Evolutionary conservation across 805 yeast species (phyloP), one percentile per base, ranked within the genome.

Genomic region (Priceomyces medius): DNA sequence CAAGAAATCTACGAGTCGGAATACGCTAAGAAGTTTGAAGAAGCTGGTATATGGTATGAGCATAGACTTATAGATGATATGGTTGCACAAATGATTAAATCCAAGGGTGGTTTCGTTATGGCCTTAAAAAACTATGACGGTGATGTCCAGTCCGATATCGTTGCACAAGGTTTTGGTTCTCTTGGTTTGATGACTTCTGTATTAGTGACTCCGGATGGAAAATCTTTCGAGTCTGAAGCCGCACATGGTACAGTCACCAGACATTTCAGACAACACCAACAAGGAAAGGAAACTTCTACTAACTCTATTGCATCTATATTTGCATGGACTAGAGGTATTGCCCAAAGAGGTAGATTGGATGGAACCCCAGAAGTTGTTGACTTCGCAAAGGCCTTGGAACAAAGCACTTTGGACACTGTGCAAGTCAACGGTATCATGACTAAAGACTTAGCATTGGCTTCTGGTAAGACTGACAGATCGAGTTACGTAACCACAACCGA

Each of bases 191-290:
- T 85, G 93, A 85, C 93, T 7, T 85, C 93, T 8, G 87, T 81
- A 31, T 74, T 85, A 49, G 81, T 85, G 70, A 82, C 91, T 13
- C 90, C 91, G 39, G 91, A 85, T 65, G 93, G 93, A 31, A 83
- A 83, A 61, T 80, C 89, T n/a, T 85, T 82, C 53, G 93, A 85
- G 69, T 74, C 85, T 45, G 93, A 85, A 63, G 91, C 91, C 45
- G 93, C 93, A 24, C 93, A 85, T 57, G 93, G 93, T 54, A 85
- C 93, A 13, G 93, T 85, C 48, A 85, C 93, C 23, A 81, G 93
- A 77, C 93, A 85, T 59, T 85, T 71, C 69, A 82, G 91, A 77
- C 85, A 80, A 63, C 80, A 82, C 54, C 91, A 85, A 66, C 79
- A 79, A 57, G 91, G 91, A 47, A 81, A 84, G 59, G 88, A 83